Evolutionary conservation across 1,139 yeast genomes (phyloP), one percentile per base, ranked within the genome.

Genomic region (Pichia sp.): DNA sequence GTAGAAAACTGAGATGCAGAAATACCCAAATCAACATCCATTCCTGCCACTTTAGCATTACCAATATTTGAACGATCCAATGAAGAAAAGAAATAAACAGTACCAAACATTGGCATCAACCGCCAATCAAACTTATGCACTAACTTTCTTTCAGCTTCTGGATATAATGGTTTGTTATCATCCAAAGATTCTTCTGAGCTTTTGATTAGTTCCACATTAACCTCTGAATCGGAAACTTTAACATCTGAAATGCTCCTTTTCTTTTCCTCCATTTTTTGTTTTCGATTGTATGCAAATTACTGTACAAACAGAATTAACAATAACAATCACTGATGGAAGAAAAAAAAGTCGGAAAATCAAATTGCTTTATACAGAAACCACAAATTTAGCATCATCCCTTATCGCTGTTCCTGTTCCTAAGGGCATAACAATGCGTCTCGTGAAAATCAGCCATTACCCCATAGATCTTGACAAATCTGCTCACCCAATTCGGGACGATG

Each of bases 21-120:
- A 19, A 54, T 44, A 6, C 43, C 40, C 3, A 53, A 31, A 42
- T 53, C 57, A 17, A 36, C 45, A 22, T 33, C 40, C 44, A 55
- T 41, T 3, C 51, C 52, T n/a, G 52, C 54, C 17, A 54, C 50
- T 20, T 48, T 43, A 9, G 57, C 58, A 40, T 50, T 51, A 12
- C 50, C 52, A 28, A 47, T 47, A 33, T 45, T 47, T 17, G 50
- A 41, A 19, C 49, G 31, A 36, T 47, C 50, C 38, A 47, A 34
- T 9, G 46, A 43, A 3, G 49, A 45, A 36, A 41, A 38, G 15
- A 41, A 43, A 24, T 38, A 41, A 34, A 31, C 34, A n/a, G 38
- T 34, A n/a, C 36, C 35, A 38, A 41, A 41, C 28, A 41, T 38
- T 22, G 44, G 44, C 44, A 41, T 41, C 26, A 41, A 34, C 21